phyloP scores from a whole-genome alignment of 805 yeast genomes.

The Saccharomycopsis javanensis region DNA sequence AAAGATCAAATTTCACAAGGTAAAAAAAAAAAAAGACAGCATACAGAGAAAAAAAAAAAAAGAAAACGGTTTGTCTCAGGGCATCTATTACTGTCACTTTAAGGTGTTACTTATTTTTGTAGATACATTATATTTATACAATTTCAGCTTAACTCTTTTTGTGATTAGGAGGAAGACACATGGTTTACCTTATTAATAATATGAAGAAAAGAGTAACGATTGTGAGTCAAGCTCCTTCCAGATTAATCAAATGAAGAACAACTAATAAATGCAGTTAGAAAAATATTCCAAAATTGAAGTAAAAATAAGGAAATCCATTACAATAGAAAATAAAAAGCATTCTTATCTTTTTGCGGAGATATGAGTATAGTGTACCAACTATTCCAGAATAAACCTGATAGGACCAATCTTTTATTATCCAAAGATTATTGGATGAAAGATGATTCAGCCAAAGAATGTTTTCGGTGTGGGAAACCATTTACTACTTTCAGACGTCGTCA shows the following conservation, averaged over 20 bases:
- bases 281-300: too few species aligned
- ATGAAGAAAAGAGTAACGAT: not conserved
- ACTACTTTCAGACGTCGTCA: constrained; percentile 84
- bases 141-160: not conserved
- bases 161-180: not conserved
- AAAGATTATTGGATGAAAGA: constrained; percentile 95
- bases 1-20: too few species aligned
- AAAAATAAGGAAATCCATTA: not conserved
- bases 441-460: constrained; percentile 81
- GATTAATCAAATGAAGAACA: not conserved
- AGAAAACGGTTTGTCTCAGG: not conserved
- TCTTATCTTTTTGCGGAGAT: not conserved
- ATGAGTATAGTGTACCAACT: constrained; percentile 12
- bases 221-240: not conserved
- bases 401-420: constrained; percentile 22
- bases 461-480: constrained; percentile 70
- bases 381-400: constrained; percentile 9
- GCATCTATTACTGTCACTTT: not conserved
- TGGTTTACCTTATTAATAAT: not conserved
- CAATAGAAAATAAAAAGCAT: too few species aligned
- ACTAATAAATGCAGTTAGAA: not conserved
- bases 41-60: not conserved
- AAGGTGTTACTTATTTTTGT: not conserved
- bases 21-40: not conserved
- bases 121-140: not conserved